phyloP scores from a whole-genome alignment of 2,329 filamentous ascomycete species.

The Plenodomus lindquistii region DNA sequence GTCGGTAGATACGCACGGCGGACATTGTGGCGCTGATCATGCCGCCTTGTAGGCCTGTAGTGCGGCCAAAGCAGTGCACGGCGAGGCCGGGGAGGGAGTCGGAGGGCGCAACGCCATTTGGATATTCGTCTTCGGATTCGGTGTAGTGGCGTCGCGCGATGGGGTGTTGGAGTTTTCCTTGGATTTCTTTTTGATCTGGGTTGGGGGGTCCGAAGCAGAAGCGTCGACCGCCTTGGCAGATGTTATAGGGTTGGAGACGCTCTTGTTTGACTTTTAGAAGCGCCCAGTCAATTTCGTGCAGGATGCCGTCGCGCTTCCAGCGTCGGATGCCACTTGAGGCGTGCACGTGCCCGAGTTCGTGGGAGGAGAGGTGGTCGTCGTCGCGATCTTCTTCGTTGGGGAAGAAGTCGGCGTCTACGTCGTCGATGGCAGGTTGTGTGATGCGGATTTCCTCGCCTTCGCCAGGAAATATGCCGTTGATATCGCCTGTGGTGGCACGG shows the following conservation, averaged over 20 bases:
- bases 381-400: slow-evolving; percentile 73
- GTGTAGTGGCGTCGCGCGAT: slow-evolving; percentile 40
- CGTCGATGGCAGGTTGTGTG: slow-evolving; percentile 89
- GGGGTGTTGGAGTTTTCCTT: slow-evolving; percentile 38
- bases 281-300: slow-evolving; percentile 96
- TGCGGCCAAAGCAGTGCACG: slow-evolving; percentile 88
- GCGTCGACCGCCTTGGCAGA: slow-evolving; percentile 61
- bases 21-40: slow-evolving; percentile 77
- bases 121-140: slow-evolving; percentile 50
- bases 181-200: slow-evolving; percentile 35
- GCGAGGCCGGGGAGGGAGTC: slow-evolving; percentile 70
- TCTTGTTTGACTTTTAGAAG: slow-evolving; percentile 78
- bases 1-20: slow-evolving; percentile 85
- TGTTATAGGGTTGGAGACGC: slow-evolving; percentile 72
- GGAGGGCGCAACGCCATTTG: slow-evolving; percentile 62
- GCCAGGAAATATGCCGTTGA: slow-evolving; percentile 74
- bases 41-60: slow-evolving; percentile 79
- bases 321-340: slow-evolving; percentile 88
- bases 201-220: slow-evolving; percentile 36
- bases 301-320: slow-evolving; percentile 68
- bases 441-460: slow-evolving; percentile 78
- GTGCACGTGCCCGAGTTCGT: slow-evolving; percentile 79
- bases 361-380: slow-evolving; percentile 79
- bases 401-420: slow-evolving; percentile 82
- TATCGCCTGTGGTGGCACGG: slow-evolving; percentile 62